phyloP scores from a whole-genome alignment of 306 rosid genomes.

The Morella rubra region DNA sequence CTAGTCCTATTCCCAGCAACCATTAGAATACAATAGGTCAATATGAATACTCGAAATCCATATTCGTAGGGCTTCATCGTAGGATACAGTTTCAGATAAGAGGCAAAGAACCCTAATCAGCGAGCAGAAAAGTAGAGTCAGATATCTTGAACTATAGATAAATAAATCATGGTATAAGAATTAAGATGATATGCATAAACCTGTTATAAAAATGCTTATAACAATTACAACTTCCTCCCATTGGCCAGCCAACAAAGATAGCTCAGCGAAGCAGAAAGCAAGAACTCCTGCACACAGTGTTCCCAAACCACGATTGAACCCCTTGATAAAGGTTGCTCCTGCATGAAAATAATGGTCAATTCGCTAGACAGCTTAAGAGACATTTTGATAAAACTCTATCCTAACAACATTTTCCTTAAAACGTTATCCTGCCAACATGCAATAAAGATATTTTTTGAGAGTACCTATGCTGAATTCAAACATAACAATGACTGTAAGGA shows the following conservation, averaged over 20 bases:
- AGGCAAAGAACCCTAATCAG: slow-evolving; percentile 51
- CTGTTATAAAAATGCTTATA: slow-evolving; percentile 55
- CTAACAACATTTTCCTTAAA: too few species aligned
- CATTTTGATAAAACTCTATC: not conserved
- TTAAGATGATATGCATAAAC: slow-evolving; percentile 27
- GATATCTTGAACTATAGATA: not conserved
- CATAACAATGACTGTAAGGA: slow-evolving; percentile 67
- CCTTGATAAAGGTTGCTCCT: slow-evolving; percentile 74
- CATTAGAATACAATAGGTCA: slow-evolving; percentile 70
- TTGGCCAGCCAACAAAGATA: slow-evolving; percentile 35
- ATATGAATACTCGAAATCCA: slow-evolving; percentile 69
- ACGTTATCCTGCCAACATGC: too few species aligned
- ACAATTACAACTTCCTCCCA: slow-evolving; percentile 50
- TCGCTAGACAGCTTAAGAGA: not conserved
- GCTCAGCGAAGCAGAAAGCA: slow-evolving; percentile 52
- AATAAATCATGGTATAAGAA: not conserved
- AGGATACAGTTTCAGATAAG: slow-evolving; percentile 55
- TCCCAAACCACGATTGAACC: slow-evolving; percentile 75
- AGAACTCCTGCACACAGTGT: slow-evolving; percentile 67
- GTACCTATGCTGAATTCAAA: slow-evolving; percentile 78
- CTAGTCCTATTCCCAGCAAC: slow-evolving; percentile 46
- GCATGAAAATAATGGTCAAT: not conserved
- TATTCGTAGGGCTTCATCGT: slow-evolving; percentile 68
- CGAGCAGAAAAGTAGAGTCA: slow-evolving; percentile 7
- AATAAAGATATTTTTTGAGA: too few species aligned